Evolutionary conservation across 1,139 yeast genomes (phyloP), one percentile per base, ranked within the genome.

Genomic region (Zygosaccharomyces sapae): DNA sequence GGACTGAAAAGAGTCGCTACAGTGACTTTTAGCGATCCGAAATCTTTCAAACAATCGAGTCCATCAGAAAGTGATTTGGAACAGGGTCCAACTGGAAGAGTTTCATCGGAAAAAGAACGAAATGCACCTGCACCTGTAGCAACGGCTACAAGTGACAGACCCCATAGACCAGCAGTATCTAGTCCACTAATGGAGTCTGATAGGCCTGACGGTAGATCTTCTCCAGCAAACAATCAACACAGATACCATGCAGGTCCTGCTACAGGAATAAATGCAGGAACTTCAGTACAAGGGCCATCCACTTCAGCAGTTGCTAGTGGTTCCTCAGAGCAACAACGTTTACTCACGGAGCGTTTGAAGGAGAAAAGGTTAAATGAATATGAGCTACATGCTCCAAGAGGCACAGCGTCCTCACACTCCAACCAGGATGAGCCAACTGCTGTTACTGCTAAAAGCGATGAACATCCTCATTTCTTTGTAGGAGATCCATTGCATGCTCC

Each of bases 391-490:
- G 20, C 33, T 10, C 36, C 30, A 25, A 29, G 22, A 16, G 43
- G 38, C 16, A 25, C 27, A 3, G 36, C 25, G 42, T 27, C 40
- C 9, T 13, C 40, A 10, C 22, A 13, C 13, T 29, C 48, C 8
- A 12, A 20, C 24, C 41, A 16, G 29, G 29, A 8, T 13, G 33
- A 20, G 20, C 35, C 10, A 6, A 36, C 13, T 24, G 33, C 25
- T 13, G 35, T 34, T 13, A 33, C 41, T 16, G 41, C 43, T 12
- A 36, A 20, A 22, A 37, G 10, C 13, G 37, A 59, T 37, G 86
- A 83, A 48, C 95, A 86, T 66, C 92, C 95, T 0, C 95, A 86
- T 67, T 86, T 87, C 62, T 77, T 76, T 55, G 83, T 83, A 6
- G 86, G 83, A 55, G 95, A 86, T 52, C 75, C 85, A 1, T 65